Base-by-base conservation (phyloP, 495 filamentous ascomycete species). In the Neurospora sp. region DNA sequence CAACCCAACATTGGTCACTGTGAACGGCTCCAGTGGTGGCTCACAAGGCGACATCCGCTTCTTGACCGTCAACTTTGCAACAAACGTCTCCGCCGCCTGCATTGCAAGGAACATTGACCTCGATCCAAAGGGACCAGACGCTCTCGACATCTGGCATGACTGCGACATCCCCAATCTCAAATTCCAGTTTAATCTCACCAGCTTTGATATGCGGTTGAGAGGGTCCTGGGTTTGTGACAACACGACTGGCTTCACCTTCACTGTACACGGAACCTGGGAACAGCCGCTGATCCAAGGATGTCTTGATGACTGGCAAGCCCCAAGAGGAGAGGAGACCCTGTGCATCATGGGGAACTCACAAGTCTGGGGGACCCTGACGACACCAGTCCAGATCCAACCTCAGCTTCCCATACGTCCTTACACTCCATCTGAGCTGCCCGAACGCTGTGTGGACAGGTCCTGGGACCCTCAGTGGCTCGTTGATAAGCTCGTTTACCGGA, bases 321-420 rank as follows among this genome's bases (percentile, higher is more conserved):
- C 76, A 19, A 70, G 78, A 17, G 76, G 74, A 8, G 24, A 74
- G 36, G 77, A 79, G 36, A 72, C 40, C 4, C 69, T 76, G 6
- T 80, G 77, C 40, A 75, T 76, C 66, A 74, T 77, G 74, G 74
- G 74, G 17, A 76, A 77, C 39, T 77, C 76, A 2, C 73, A 80
- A 15, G 76, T 79, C n/a, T 69, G 73, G 71, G 74, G 36, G 7
- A 24, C 34, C 11, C 74, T 79, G 13, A 72, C 73, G 1, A 70
- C 69, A 5, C 77, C 78, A 0, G 70, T 80, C 43, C 10, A 37
- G 10, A 77, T 79, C 21, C 24, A 70, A 13, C 77, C 76, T 2
- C 78, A 80, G 34, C 73, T 75, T 37, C 78, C 78, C 3, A 24
- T 75, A 34, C 70, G 74, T 4, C 76, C 74, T 4, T 79, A 72